Conservation (phyloP, 257 asterid genomes). For the Solanum tacnaense region DNA sequence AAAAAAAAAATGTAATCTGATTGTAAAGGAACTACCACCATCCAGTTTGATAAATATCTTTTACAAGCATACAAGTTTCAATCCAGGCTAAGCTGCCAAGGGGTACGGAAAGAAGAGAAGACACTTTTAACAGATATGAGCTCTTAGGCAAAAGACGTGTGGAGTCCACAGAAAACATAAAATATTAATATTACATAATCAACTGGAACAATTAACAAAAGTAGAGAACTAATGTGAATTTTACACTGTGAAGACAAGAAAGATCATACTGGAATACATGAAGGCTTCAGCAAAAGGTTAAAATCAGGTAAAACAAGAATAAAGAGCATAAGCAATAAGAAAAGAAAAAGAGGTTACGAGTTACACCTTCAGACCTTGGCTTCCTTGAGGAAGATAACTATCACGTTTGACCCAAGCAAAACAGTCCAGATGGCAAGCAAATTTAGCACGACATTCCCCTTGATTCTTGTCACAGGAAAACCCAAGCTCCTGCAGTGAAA, state of each 20-base stretch:
- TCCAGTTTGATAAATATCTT: background rate
- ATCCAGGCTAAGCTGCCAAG: background rate
- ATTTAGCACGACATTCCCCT: constrained; percentile 98
- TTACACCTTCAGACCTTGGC: constrained; percentile 90
- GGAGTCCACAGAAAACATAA: background rate
- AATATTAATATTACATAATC: background rate
- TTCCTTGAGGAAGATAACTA: constrained; percentile 99
- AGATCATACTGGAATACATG: background rate
- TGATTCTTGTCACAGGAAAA: constrained; percentile 79
- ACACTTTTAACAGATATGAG: background rate
- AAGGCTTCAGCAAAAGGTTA: background rate
- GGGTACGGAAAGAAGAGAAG: background rate
- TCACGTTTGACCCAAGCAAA: constrained; percentile 99
- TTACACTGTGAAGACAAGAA: background rate
- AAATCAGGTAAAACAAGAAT: constrained; percentile 4
- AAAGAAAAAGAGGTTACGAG: background rate
- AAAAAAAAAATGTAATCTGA: background rate
- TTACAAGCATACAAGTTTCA: background rate
- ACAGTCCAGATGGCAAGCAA: constrained; percentile 97
- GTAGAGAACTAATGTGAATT: background rate
- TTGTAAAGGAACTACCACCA: background rate
- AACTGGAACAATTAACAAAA: background rate
- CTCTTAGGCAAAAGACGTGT: background rate
- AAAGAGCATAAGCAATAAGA: background rate
- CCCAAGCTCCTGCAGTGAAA: constrained; percentile 73